A percentile compares a stretch with the other conserved stretches of the same genome.
Evolutionary conservation across 2,329 filamentous ascomycete species (phyloP).

Genomic region (Metarhizium guizhouense): DNA sequence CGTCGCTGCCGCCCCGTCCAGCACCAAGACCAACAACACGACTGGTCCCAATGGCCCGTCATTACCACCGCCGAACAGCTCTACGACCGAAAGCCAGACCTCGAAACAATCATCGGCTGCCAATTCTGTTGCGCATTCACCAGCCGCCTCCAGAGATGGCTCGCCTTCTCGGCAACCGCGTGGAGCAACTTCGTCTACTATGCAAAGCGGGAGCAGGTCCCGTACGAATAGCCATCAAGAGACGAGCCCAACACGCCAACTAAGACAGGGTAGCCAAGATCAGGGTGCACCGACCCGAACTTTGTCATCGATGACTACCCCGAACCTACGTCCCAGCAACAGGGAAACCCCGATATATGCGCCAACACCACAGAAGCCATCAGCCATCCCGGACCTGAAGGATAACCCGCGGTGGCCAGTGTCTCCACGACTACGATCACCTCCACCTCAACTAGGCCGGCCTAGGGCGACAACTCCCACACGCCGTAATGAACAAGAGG

Average conservation of each 20-base stretch:
- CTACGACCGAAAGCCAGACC: slow-evolving; percentile 18
- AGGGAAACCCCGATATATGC: slow-evolving; percentile 54
- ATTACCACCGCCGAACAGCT: slow-evolving; percentile 6
- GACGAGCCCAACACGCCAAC: slow-evolving; percentile 49
- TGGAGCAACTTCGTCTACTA: slow-evolving; percentile 25
- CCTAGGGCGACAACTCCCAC: slow-evolving; percentile 31
- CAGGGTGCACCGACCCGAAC: slow-evolving; percentile 56
- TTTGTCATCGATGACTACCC: slow-evolving; percentile 59
- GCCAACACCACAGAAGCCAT: slow-evolving; percentile 55
- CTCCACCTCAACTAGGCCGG: slow-evolving; percentile 51
- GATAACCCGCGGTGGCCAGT: slow-evolving; percentile 65
- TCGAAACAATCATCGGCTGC: slow-evolving; percentile 28
- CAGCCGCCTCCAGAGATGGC: slow-evolving; percentile 34
- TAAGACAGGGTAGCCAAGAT: slow-evolving; percentile 44
- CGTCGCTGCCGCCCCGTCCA: slow-evolving; percentile 10
- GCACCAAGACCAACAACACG: slow-evolving; percentile 3
- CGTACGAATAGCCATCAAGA: slow-evolving; percentile 59
- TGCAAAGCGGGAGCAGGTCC: slow-evolving; percentile 38
- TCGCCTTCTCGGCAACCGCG: slow-evolving; percentile 35
- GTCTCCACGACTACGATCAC: slow-evolving; percentile 69
- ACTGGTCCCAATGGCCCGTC: slow-evolving; percentile 1
- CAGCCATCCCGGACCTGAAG: slow-evolving; percentile 37
- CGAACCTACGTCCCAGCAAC: slow-evolving; percentile 51
- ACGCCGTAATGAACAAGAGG: slow-evolving; percentile 40
- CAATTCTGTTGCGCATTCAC: slow-evolving; percentile 27